Evolutionary conservation across 1,284 basidiomycete genomes (phyloP), one percentile per base, ranked within the genome.

Genomic region (Schizophyllum amplum): DNA sequence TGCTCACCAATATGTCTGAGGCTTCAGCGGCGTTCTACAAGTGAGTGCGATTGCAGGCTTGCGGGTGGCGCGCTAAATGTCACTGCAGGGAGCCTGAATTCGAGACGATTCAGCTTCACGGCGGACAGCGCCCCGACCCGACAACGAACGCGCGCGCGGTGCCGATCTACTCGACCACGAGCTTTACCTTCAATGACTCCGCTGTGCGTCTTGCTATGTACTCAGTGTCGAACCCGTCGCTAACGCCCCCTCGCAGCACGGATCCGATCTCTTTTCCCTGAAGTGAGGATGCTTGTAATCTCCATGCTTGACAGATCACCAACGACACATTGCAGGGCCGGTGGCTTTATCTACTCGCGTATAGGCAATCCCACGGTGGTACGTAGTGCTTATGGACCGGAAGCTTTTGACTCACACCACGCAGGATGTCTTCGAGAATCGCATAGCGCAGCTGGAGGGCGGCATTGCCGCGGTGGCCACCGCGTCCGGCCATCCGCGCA

Each of bases 101-200:
- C 65, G 90, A 92, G 66, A 92, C 90, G 7, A 73, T 92, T 55
- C 88, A 92, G 72, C 76, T 94, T 33, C 92, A 94, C 66, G 92
- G 86, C 47, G 92, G 92, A 9, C 89, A 93, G 65, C 71, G 72
- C 13, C 79, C 82, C 5, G 90, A 92, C 72, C 73, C 84, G 0
- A 71, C 83, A 33, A 90, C 87, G 22, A 85, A 89, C 60, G 83
- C 92, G 1, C 83, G 91, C 13, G 92, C 92, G 11, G 84, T 86
- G 0, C 92, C 92, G 1, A 92, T 94, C 71, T 92, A 92, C 60
- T 82, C 86, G 1, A 77, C 84, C 1, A 86, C 86, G 0, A 88
- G 86, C 59, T 93, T 85, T 65, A 85, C 87, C 24, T 93, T 94
- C 77, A 86, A 92, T 65, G 74, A 89, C 67, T 84, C 87, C n/a